Conservation (phyloP, 768 basidiomycete genomes). For the Termitomyces sp. region DNA sequence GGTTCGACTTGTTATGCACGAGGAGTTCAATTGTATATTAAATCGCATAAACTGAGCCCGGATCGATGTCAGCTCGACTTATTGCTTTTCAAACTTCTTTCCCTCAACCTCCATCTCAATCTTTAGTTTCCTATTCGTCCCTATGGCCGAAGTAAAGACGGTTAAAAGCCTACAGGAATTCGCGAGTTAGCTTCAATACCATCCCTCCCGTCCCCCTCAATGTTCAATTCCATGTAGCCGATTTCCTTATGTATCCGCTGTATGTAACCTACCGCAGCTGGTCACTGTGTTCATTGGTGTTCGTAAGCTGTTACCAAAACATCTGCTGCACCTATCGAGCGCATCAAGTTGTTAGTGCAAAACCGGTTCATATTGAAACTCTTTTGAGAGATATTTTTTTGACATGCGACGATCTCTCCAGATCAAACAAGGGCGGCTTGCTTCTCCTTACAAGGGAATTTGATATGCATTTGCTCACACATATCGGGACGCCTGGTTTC, state of each 20-base stretch:
- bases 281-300: not conserved
- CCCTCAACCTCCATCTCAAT: conserved; percentile 48
- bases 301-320: conserved; percentile 95
- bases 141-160: conserved; percentile 83
- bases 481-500: conserved; percentile 86
- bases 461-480: conserved; percentile 88
- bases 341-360: conserved; percentile 97
- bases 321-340: conserved; percentile 98
- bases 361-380: conserved; percentile 62
- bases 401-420: conserved; percentile 34
- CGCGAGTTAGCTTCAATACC: conserved; percentile 46
- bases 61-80: not conserved
- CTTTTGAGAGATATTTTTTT: conserved; percentile 8
- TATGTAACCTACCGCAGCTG: conserved; percentile 32
- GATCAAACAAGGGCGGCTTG: conserved; percentile 99
- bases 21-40: not conserved
- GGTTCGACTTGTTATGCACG: not conserved
- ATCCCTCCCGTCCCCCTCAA: conserved; percentile 3
- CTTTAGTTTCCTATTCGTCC: conserved; percentile 30
- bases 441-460: conserved; percentile 95
- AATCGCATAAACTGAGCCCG: not conserved
- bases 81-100: conserved; percentile 9
- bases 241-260: conserved; percentile 94
- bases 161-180: conserved; percentile 90
- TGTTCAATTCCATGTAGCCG: conserved; percentile 42